Conservation (phyloP, 2,329 filamentous ascomycete species). For the Hypoxylon sp. region DNA sequence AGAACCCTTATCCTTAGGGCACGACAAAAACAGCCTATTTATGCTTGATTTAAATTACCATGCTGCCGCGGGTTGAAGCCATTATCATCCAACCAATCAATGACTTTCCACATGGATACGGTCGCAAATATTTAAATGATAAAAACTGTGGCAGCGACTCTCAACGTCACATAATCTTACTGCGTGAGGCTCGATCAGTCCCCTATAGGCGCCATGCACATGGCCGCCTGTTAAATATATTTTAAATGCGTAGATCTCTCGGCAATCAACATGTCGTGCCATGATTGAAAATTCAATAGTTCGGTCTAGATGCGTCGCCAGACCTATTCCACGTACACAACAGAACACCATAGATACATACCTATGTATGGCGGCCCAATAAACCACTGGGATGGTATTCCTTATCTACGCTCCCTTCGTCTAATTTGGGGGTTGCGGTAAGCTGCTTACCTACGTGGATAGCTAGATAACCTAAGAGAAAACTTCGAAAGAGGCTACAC, state of each 20-base stretch:
- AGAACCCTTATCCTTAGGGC: conserved; percentile 1
- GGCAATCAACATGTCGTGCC: conserved; percentile 15
- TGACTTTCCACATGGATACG: background rate
- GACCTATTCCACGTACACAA: too few species aligned
- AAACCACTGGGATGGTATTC: too few species aligned
- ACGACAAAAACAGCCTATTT: conserved; percentile 39
- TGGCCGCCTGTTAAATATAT: conserved; percentile 20
- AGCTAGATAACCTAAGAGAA: too few species aligned
- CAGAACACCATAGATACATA: too few species aligned
- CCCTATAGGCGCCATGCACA: conserved; percentile 1
- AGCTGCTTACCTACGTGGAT: too few species aligned
- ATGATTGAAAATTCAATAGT: too few species aligned
- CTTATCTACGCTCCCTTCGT: too few species aligned
- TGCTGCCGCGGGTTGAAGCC: conserved; percentile 19
- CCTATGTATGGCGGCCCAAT: too few species aligned
- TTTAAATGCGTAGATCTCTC: conserved; percentile 21
- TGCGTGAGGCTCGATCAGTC: conserved; percentile 15
- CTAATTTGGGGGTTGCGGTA: too few species aligned
- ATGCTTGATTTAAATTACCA: conserved; percentile 19
- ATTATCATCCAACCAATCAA: conserved; percentile 7
- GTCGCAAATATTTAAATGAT: conserved; percentile 2
- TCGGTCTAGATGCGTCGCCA: too few species aligned
- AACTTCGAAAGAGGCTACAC: too few species aligned
- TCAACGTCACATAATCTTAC: background rate
- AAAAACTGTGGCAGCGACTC: background rate